Base-by-base conservation (phyloP, 176 grass and related monocot species). In the Eleusine coracana region DNA sequence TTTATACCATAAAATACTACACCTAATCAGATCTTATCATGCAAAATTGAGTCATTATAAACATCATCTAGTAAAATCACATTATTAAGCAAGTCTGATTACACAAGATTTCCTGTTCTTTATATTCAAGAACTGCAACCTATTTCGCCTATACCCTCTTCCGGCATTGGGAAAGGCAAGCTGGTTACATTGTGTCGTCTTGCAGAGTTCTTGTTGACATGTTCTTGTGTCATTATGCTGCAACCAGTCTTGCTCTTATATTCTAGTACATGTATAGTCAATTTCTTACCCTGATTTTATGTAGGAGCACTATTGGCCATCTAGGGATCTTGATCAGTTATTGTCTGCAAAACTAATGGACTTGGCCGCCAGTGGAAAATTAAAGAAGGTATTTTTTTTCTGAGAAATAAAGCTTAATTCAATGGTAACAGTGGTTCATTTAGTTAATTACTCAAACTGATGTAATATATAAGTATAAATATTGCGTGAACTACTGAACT, bases 271-370 rank as follows among this genome's bases (percentile, higher is more conserved):
- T 10, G 10, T 50, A 14, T 17, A 58, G 15, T 69, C 36, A 74
- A 40, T 69, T 73, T 84, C 70, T 67, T 88, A 51, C 41, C 39
- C 40, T 68, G 39, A 15, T 84, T 79, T 73, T 72, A 13, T 81
- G 52, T 69, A 97, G 94, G 94, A 85, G 50, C 82, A 86, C 61
- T 90, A 84, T 58, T 80, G 37, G 68, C 84, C 82, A 38, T 89
- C 89, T 81, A n/a, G 70, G 86, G 87, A 94, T 88, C 92, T 97
- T 88, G 83, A 90, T 81, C 77, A 41, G 38, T 68, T 86, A 82
- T 82, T 97, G 61, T 90, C 89, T 86, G 49, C 82, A 82, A 88
- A 90, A 88, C 70, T 94, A 62, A 94, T 86, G 76, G 77, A 68
- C 36, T 88, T 97, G 39, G 70, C 84, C 11, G 20, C 87, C 68